Conservation (phyloP, 2,329 filamentous ascomycete species). For the Apiospora aurea region DNA sequence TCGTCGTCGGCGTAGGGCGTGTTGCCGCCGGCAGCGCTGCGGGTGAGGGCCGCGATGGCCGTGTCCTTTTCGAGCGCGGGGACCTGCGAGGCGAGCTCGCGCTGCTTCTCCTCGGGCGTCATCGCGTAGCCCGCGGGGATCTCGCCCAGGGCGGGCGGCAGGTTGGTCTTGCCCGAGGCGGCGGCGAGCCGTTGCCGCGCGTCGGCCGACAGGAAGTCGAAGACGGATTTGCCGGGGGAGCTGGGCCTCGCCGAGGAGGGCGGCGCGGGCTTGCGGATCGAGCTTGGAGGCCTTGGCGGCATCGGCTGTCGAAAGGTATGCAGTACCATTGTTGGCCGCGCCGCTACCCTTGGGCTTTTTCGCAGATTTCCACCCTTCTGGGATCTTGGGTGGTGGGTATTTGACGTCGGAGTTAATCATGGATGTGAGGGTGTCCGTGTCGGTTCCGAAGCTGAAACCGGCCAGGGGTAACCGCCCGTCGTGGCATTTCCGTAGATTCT, state of each 20-base stretch:
- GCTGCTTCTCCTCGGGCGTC: constrained; percentile 68
- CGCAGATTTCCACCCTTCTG: constrained; percentile 75
- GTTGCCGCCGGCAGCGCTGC: constrained; percentile 64
- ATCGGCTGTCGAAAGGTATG: constrained; percentile 74
- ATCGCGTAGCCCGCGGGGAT: constrained; percentile 69
- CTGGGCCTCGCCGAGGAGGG: constrained; percentile 79
- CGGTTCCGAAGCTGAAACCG: constrained; percentile 74
- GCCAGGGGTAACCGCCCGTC: constrained; percentile 82
- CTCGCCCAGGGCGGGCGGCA: constrained; percentile 82
- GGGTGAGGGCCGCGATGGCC: constrained; percentile 71
- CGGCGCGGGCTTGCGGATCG: constrained; percentile 78
- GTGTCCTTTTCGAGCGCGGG: constrained; percentile 71
- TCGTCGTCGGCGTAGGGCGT: constrained; percentile 88
- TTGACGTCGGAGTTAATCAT: constrained; percentile 50
- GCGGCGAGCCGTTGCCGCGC: constrained; percentile 79
- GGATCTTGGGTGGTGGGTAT: constrained; percentile 73
- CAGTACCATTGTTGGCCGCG: constrained; percentile 29
- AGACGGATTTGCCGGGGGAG: constrained; percentile 94
- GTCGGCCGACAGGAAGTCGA: constrained; percentile 85
- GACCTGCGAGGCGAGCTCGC: constrained; percentile 63
- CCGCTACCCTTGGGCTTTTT: constrained; percentile 49
- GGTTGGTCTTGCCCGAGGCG: constrained; percentile 75
- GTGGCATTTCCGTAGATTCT: constrained; percentile 73
- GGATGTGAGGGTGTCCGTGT: constrained; percentile 54
- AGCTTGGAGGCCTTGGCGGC: constrained; percentile 79